phyloP scores from a whole-genome alignment of 805 yeast species.

The Metahyphopichia silvanorum region DNA sequence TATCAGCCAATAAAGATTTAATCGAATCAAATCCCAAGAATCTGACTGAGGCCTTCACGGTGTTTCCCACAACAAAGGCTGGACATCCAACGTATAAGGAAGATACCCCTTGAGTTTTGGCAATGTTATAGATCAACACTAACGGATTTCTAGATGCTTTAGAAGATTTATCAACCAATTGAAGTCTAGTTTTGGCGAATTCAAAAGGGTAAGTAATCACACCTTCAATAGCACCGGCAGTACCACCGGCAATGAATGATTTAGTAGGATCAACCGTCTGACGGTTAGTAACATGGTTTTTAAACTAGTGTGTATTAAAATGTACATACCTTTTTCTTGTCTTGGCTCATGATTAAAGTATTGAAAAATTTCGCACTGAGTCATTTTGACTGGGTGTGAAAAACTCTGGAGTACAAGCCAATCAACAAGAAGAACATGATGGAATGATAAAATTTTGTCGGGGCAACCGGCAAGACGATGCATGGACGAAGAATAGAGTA shows the following conservation, averaged over 20 bases:
- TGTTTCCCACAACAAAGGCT: constrained; percentile 92
- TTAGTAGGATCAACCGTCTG: constrained; percentile 63
- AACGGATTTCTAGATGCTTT: constrained; percentile 79
- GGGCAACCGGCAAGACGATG: no score
- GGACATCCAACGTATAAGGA: constrained; percentile 94
- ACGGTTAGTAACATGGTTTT: constrained; percentile 7
- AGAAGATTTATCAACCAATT: constrained; percentile 65
- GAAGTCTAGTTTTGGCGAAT: constrained; percentile 92
- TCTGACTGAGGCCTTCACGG: constrained; percentile 94
- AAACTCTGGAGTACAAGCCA: no score
- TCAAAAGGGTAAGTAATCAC: constrained; percentile 92
- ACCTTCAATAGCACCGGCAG: constrained; percentile 96
- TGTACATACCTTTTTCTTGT: constrained; percentile 1
- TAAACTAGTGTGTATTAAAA: neutral
- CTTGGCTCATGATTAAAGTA: constrained; percentile 1
- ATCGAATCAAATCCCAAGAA: constrained; percentile 90
- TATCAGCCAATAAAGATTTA: constrained; percentile 72
- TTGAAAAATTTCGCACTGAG: no score
- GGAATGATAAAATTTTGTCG: no score
- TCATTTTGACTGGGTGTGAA: no score
- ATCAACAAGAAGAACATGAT: no score
- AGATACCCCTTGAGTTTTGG: constrained; percentile 71
- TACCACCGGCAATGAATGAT: constrained; percentile 92
- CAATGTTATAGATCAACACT: constrained; percentile 70
- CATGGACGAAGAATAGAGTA: no score